Percentiles rank a stretch among this genome's conserved stretches.
These are phyloP conservation scores for Digitaria exilis DNA, from an alignment of 202 grass and related monocot genomes.

Conservation along the genomic window DNA sequence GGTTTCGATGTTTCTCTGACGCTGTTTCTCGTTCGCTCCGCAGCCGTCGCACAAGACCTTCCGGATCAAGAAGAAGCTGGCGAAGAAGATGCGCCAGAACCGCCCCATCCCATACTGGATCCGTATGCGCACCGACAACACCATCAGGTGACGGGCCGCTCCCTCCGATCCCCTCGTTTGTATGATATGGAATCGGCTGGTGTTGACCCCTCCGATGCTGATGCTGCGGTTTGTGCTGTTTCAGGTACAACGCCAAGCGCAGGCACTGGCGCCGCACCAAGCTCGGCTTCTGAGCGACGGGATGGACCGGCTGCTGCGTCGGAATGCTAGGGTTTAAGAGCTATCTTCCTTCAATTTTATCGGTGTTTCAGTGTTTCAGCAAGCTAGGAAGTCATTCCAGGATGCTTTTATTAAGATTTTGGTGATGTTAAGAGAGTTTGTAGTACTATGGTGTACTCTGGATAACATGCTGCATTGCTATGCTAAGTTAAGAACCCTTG, in stretches of 20 bases:
- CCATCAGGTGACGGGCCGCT: slow-evolving; percentile 64
- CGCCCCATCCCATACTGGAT: slow-evolving; percentile 99
- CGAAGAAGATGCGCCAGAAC: slow-evolving; percentile 99
- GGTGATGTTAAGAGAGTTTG: slow-evolving; percentile 9
- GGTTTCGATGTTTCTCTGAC: slow-evolving; percentile 4
- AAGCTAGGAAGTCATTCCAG: slow-evolving; percentile 50
- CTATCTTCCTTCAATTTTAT: slow-evolving; percentile 38
- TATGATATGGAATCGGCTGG: not conserved
- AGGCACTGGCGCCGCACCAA: slow-evolving; percentile 99
- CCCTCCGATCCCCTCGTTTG: not conserved
- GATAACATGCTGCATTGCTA: slow-evolving; percentile 23
- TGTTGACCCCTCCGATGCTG: rapidly evolving
- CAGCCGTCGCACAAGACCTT: slow-evolving; percentile 99
- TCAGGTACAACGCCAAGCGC: slow-evolving; percentile 93
- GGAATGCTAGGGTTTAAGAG: slow-evolving; percentile 20
- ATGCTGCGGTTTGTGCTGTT: not conserved
- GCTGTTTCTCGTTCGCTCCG: not conserved
- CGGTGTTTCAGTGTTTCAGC: slow-evolving; percentile 31
- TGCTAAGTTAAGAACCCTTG: slow-evolving; percentile 35
- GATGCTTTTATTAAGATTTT: slow-evolving; percentile 34
- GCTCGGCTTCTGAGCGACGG: slow-evolving; percentile 68
- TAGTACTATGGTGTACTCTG: slow-evolving; percentile 26
- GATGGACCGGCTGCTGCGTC: slow-evolving; percentile 1
- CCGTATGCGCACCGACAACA: slow-evolving; percentile 94
- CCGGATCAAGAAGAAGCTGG: slow-evolving; percentile 96